Percentiles rank a stretch among this genome's conserved stretches.
Conservation (phyloP, 257 asterid genomes). For the Ilex aquifolium region DNA sequence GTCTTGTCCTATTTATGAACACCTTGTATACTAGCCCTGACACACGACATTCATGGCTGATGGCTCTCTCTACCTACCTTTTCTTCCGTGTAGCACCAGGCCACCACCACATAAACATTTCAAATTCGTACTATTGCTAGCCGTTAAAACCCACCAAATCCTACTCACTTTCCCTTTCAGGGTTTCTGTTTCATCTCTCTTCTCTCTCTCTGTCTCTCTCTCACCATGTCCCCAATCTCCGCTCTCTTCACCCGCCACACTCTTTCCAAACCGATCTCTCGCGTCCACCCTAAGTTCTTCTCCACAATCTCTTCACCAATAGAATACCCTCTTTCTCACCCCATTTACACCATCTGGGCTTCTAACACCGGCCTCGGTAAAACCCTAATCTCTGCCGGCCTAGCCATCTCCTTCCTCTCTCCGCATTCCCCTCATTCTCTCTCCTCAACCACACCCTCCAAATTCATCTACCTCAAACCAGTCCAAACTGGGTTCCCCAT, state of each 20-base stretch:
- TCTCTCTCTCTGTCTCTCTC: neutral
- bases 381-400: constrained; percentile 98
- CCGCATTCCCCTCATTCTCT: neutral
- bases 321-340: constrained; percentile 73
- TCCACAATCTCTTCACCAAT: constrained; percentile 17
- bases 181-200: neutral
- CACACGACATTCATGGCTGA: no score
- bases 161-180: neutral
- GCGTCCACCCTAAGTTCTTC: constrained; percentile 22
- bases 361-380: constrained; percentile 92
- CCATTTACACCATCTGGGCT: constrained; percentile 91
- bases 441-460: constrained; percentile 27
- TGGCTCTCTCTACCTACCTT: no score
- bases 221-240: constrained; percentile 26
- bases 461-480: constrained; percentile 75
- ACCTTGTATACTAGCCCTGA: no score
- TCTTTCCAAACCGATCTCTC: constrained; percentile 9
- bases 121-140: no score
- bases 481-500: constrained; percentile 85
- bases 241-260: constrained; percentile 19
- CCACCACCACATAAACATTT: no score
- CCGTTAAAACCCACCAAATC: no score
- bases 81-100: no score
- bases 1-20: no score
- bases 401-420: constrained; percentile 65